phyloP scores from a whole-genome alignment of 2,329 filamentous ascomycete species.

The Venturia aucupariae region DNA sequence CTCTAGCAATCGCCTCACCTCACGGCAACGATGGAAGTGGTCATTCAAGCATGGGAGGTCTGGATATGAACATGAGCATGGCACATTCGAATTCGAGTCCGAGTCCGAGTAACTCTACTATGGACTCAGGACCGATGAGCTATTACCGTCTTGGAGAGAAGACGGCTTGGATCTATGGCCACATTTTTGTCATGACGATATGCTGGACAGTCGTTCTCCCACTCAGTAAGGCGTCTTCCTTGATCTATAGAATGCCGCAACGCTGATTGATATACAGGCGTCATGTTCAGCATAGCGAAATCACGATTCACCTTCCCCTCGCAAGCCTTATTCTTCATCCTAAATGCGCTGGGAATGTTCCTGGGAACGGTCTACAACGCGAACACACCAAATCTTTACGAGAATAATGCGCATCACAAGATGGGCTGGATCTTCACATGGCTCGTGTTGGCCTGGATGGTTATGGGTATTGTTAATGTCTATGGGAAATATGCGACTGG shows the following conservation, averaged over 20 bases:
- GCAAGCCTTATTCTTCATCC: slow-evolving; percentile 49
- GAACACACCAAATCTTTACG: slow-evolving; percentile 76
- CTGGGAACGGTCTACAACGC: slow-evolving; percentile 55
- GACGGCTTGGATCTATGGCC: slow-evolving; percentile 52
- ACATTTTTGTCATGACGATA: slow-evolving; percentile 61
- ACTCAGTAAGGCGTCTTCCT: slow-evolving; percentile 47
- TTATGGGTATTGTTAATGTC: slow-evolving; percentile 56
- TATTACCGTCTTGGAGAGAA: slow-evolving; percentile 53
- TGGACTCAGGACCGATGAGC: slow-evolving; percentile 23
- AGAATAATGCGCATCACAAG: slow-evolving; percentile 79
- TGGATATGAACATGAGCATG: slow-evolving; percentile 4
- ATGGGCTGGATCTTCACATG: slow-evolving; percentile 77
- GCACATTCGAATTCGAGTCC: not conserved
- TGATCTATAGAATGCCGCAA: slow-evolving; percentile 21
- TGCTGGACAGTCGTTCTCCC: slow-evolving; percentile 68
- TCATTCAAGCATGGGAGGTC: slow-evolving; percentile 1
- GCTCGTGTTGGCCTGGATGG: slow-evolving; percentile 59
- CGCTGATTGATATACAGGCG: slow-evolving; percentile 42
- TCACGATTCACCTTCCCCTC: slow-evolving; percentile 62
- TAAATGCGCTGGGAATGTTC: slow-evolving; percentile 33
- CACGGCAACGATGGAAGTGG: slow-evolving; percentile 8
- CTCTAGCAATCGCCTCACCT: slow-evolving; percentile 9
- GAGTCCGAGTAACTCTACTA: not conserved
- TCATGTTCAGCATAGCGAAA: slow-evolving; percentile 76
- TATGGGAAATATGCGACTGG: slow-evolving; percentile 38